Evolutionary conservation across 2,329 filamentous ascomycete species (phyloP).

Genomic region (Botrytis squamosa): DNA sequence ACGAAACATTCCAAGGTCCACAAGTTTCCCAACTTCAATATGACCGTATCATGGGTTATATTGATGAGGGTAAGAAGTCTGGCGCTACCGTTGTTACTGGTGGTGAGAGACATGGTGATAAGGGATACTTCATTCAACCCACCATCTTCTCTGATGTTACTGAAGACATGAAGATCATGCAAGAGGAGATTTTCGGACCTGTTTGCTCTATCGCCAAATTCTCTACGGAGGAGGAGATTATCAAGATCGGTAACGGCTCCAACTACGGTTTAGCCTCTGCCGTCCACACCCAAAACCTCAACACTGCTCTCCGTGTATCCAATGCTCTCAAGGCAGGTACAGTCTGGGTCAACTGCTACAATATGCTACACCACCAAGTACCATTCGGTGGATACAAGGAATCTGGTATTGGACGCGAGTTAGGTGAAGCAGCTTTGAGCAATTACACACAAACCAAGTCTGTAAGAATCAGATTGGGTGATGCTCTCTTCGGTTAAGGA

Average conservation of each 20-base stretch:
- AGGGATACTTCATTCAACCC: constrained; percentile 71
- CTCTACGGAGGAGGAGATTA: constrained; percentile 64
- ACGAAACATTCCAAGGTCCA: constrained; percentile 68
- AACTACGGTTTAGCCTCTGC: constrained; percentile 68
- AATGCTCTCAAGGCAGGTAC: constrained; percentile 61
- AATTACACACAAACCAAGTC: constrained; percentile 71
- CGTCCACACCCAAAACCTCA: constrained; percentile 66
- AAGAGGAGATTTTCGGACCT: constrained; percentile 74
- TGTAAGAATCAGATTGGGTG: constrained; percentile 55
- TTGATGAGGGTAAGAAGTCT: constrained; percentile 62
- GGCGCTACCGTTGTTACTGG: constrained; percentile 65
- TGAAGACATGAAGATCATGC: constrained; percentile 71
- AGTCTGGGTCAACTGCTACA: constrained; percentile 50
- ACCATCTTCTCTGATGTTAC: constrained; percentile 71
- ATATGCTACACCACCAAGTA: constrained; percentile 66
- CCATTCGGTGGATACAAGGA: constrained; percentile 76
- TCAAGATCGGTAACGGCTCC: constrained; percentile 61
- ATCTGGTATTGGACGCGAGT: constrained; percentile 73
- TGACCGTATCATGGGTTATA: constrained; percentile 67
- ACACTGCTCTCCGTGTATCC: constrained; percentile 65
- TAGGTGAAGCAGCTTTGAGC: constrained; percentile 64
- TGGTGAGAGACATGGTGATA: constrained; percentile 63
- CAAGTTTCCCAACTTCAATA: constrained; percentile 69
- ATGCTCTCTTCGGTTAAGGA: constrained; percentile 42
- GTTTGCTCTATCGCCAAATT: constrained; percentile 72